These are phyloP conservation scores for Boletus smithii DNA, from an alignment of 1,284 basidiomycete species.

Conservation along the genomic window DNA sequence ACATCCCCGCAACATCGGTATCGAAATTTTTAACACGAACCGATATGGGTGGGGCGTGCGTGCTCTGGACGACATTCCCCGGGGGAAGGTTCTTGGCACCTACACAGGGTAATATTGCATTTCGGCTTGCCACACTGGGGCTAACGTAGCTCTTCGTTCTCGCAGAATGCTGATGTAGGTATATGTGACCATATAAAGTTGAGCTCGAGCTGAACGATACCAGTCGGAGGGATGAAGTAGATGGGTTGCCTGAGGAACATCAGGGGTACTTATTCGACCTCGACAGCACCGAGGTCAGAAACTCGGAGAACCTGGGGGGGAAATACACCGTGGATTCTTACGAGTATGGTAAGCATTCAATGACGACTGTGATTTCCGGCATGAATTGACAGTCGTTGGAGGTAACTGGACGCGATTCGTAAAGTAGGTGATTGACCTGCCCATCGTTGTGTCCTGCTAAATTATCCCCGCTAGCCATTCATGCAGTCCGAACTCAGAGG, in stretches of 20 bases:
- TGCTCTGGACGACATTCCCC: constrained; percentile 33
- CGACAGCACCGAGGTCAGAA: constrained; percentile 47
- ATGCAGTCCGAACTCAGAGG: constrained; percentile 54
- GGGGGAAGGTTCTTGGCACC: constrained; percentile 57
- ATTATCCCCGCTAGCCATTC: constrained; percentile 49
- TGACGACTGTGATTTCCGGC: not conserved
- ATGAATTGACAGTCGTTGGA: constrained; percentile 25
- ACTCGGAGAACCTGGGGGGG: constrained; percentile 35
- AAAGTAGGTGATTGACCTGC: constrained; percentile 44
- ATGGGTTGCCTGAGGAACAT: constrained; percentile 33
- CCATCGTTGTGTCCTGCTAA: constrained; percentile 7
- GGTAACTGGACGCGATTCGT: constrained; percentile 74
- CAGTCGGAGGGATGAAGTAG: constrained; percentile 43
- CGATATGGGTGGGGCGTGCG: constrained; percentile 56
- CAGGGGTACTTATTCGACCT: constrained; percentile 55
- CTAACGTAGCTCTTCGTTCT: constrained; percentile 4
- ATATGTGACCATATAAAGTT: not conserved
- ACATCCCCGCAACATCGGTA: constrained; percentile 42
- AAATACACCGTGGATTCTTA: constrained; percentile 50
- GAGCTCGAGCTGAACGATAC: constrained; percentile 2
- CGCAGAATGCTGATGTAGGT: constrained; percentile 29
- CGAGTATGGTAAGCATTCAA: constrained; percentile 39
- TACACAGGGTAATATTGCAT: constrained; percentile 55
- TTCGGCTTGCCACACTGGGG: not conserved
- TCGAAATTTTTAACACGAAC: constrained; percentile 58